A percentile compares a stretch with the other conserved stretches of the same genome.
Conservation (phyloP, 306 rosid genomes). For the Quercus ilex region DNA sequence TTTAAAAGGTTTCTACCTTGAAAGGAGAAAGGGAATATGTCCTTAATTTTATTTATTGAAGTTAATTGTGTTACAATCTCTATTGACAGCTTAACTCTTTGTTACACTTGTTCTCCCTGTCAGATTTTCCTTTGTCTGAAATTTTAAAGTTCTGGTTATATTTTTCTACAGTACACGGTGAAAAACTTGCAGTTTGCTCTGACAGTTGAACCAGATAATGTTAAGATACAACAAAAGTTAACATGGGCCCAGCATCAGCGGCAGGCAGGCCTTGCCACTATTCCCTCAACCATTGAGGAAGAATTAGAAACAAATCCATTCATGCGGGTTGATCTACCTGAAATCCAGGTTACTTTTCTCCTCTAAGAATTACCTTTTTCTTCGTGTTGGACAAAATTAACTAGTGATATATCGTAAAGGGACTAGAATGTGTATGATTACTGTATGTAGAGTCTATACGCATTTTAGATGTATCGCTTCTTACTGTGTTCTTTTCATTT, state of each 20-base stretch:
- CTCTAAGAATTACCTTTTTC: not conserved
- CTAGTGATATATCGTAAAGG: not conserved
- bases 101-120: not conserved
- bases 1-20: not conserved
- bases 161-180: conserved; percentile 46
- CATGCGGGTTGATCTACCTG: conserved; percentile 72
- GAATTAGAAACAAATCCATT: conserved; percentile 81
- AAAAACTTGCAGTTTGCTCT: conserved; percentile 63
- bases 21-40: not conserved
- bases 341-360: conserved; percentile 56
- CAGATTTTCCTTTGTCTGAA: not conserved
- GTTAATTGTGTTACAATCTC: not conserved
- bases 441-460: not conserved
- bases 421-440: not conserved
- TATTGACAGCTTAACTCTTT: not conserved
- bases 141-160: not conserved
- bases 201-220: conserved; percentile 52
- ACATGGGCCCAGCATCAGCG: conserved; percentile 71
- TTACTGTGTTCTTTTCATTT: not conserved
- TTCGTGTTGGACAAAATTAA: not conserved
- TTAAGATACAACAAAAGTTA: conserved; percentile 52
- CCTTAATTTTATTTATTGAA: not conserved
- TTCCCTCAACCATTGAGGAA: conserved; percentile 79
- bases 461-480: not conserved
- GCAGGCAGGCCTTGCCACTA: conserved; percentile 55